Evolutionary conservation across 2,329 filamentous ascomycete species (phyloP).

Genomic region (Hypoxylon sp.): DNA sequence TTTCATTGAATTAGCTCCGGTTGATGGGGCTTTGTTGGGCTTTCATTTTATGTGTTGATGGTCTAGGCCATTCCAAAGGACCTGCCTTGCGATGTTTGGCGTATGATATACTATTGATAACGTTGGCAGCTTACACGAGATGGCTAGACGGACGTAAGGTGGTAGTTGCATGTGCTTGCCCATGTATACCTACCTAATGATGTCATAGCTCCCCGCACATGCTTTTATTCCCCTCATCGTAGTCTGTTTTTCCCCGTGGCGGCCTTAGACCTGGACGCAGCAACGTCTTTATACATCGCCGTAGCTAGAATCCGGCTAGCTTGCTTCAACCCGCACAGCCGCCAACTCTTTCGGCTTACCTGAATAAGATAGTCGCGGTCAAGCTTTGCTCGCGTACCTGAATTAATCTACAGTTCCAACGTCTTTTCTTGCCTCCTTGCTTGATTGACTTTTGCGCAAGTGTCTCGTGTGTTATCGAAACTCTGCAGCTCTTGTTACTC

Average conservation of each 20-base stretch:
- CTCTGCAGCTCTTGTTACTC: not conserved
- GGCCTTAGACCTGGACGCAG: conserved; percentile 30
- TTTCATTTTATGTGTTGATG: conserved; percentile 13
- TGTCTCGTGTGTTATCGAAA: conserved; percentile 21
- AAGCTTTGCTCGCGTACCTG: conserved; percentile 47
- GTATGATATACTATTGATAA: conserved; percentile 17
- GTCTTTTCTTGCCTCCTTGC: conserved; percentile 5
- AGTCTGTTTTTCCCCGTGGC: conserved; percentile 17
- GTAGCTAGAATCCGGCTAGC: conserved; percentile 33
- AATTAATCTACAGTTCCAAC: conserved; percentile 45
- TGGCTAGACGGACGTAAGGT: conserved; percentile 6
- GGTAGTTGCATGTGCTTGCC: conserved; percentile 18
- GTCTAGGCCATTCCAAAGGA: conserved; percentile 31
- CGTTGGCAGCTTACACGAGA: not conserved
- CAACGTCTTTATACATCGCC: conserved; percentile 28
- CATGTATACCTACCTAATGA: conserved; percentile 30
- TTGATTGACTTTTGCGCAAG: conserved; percentile 5
- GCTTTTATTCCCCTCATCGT: conserved; percentile 32
- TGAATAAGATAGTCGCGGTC: conserved; percentile 46
- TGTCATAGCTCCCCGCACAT: conserved; percentile 39
- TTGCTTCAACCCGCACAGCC: conserved; percentile 26
- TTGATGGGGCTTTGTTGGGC: conserved; percentile 20
- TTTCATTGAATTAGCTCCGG: conserved; percentile 22
- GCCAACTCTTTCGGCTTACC: conserved; percentile 45
- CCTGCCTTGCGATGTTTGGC: conserved; percentile 31